Conservation (phyloP, 345 rosid genomes). For the Gossypium arboreum region DNA sequence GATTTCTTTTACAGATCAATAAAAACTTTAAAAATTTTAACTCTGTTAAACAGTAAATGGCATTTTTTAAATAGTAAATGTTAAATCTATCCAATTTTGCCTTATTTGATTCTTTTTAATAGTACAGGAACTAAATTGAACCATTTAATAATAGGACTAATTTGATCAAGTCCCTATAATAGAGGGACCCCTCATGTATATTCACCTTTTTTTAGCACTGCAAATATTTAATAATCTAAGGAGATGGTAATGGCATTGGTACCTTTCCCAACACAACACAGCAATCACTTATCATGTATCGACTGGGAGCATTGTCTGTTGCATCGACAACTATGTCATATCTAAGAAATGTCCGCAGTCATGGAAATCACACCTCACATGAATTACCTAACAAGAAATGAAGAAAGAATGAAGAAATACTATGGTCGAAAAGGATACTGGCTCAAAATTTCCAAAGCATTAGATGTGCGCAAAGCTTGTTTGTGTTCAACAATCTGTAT, state of each 20-base stretch:
- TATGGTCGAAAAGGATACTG: conserved; percentile 58
- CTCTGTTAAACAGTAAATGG: too few relatives aligned
- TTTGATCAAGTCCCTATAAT: too few relatives aligned
- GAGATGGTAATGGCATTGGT: not conserved
- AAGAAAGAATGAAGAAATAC: not conserved
- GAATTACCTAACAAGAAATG: not conserved
- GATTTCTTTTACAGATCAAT: too few relatives aligned
- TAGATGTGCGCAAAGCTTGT: conserved; percentile 80
- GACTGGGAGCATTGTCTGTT: conserved; percentile 95
- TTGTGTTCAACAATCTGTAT: conserved; percentile 63
- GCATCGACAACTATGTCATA: conserved; percentile 87
- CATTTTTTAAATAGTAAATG: too few relatives aligned
- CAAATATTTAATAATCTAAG: not conserved
- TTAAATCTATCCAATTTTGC: too few relatives aligned
- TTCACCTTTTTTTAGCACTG: not conserved
- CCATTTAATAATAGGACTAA: too few relatives aligned
- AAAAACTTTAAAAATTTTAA: too few relatives aligned
- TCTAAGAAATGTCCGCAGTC: conserved; percentile 41
- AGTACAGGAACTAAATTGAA: too few relatives aligned
- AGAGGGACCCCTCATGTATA: too few relatives aligned
- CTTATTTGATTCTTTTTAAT: too few relatives aligned
- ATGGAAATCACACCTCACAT: conserved; percentile 26
- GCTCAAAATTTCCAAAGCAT: conserved; percentile 83
- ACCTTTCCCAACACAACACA: conserved; percentile 94
- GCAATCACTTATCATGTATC: conserved; percentile 96